Conservation (phyloP, 2,329 filamentous ascomycete species). For the Alternaria brassicae region DNA sequence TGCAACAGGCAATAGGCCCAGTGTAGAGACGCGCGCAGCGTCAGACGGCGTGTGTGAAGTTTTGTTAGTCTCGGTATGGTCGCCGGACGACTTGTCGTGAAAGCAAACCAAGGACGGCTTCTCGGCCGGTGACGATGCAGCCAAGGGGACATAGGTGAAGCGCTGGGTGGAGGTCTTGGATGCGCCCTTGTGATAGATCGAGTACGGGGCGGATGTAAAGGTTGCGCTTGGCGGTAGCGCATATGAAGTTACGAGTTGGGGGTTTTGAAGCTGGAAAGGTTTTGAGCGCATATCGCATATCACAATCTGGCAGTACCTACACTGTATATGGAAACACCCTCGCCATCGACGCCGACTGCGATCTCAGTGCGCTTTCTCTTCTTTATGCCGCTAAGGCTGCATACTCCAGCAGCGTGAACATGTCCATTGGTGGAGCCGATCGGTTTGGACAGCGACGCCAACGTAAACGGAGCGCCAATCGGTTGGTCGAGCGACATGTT, state of each 20-base stretch:
- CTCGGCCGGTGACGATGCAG: slow-evolving; percentile 54
- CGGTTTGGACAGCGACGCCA: slow-evolving; percentile 55
- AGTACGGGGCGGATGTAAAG: slow-evolving; percentile 65
- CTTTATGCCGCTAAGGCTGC: slow-evolving; percentile 61
- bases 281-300: slow-evolving; percentile 22
- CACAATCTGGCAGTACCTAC: slow-evolving; percentile 48
- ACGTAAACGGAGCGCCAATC: slow-evolving; percentile 50
- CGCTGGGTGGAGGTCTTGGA: slow-evolving; percentile 56
- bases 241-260: slow-evolving; percentile 66
- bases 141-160: slow-evolving; percentile 64
- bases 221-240: slow-evolving; percentile 66
- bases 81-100: slow-evolving; percentile 55
- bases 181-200: slow-evolving; percentile 60
- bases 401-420: slow-evolving; percentile 56
- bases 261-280: slow-evolving; percentile 62
- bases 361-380: slow-evolving; percentile 70
- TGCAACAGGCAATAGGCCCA: slow-evolving; percentile 44
- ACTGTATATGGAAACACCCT: slow-evolving; percentile 69
- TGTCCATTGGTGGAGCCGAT: slow-evolving; percentile 51
- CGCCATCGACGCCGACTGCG: slow-evolving; percentile 65
- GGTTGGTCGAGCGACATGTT: slow-evolving; percentile 47
- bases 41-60: slow-evolving; percentile 39
- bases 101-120: slow-evolving; percentile 63
- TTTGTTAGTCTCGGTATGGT: slow-evolving; percentile 45
- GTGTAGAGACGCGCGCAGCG: slow-evolving; percentile 33